Conservation (phyloP, 164 flowering plant genomes). For the Stephania cephalantha region DNA sequence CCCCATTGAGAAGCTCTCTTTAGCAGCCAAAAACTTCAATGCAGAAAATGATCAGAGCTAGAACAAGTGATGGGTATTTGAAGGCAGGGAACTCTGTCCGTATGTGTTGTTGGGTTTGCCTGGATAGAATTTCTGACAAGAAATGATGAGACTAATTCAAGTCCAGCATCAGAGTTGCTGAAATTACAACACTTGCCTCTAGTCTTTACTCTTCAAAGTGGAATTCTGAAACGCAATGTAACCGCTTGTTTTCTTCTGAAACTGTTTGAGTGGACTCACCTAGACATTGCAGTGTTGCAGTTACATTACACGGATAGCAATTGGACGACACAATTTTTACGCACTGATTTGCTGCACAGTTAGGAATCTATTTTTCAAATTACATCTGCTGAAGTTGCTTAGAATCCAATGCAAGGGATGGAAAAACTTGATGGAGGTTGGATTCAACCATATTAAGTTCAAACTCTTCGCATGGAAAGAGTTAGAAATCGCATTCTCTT, state of each 20-base stretch:
- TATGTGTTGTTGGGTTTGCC: neutral
- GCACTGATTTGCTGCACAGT: too few relatives aligned
- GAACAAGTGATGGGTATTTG: neutral
- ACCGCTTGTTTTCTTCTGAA: neutral
- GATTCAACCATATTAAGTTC: too few relatives aligned
- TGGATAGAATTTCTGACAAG: neutral
- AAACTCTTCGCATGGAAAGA: too few relatives aligned
- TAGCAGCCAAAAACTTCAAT: too few relatives aligned
- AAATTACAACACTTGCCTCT: neutral
- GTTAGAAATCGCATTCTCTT: too few relatives aligned
- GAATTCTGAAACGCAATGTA: neutral
- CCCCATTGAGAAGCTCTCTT: slow-evolving; percentile 11
- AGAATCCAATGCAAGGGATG: too few relatives aligned
- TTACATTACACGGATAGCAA: too few relatives aligned
- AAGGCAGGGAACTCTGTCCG: neutral
- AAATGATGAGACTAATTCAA: neutral
- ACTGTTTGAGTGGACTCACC: neutral
- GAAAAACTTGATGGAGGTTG: too few relatives aligned
- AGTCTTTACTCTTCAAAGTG: neutral
- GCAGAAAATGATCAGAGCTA: neutral
- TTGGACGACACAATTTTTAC: too few relatives aligned
- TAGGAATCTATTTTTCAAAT: too few relatives aligned
- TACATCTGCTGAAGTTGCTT: too few relatives aligned
- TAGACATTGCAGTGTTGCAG: too few relatives aligned
- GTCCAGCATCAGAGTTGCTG: neutral